Conservation (phyloP, 176 grass and related monocot species). For the Guadua angustifolia region DNA sequence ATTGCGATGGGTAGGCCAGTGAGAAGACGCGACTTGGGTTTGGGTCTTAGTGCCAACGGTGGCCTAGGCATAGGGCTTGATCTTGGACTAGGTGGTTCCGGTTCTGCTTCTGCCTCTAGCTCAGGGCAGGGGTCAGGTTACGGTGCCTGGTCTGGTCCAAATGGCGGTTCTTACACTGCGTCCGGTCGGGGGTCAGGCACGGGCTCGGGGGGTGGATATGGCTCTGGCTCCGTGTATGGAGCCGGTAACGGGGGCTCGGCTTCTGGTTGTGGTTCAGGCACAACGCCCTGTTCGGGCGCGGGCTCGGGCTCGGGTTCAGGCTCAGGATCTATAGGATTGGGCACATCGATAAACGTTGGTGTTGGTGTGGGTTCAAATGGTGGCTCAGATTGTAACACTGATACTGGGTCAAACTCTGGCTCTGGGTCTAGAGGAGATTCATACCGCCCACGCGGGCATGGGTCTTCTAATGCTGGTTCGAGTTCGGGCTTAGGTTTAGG, state of each 20-base stretch:
- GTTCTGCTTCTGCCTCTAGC: slow-evolving; percentile 29
- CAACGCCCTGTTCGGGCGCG: slow-evolving; percentile 33
- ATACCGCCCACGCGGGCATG: not conserved
- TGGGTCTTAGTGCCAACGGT: slow-evolving; percentile 44
- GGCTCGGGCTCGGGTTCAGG: slow-evolving; percentile 13
- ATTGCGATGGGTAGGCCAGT: slow-evolving; percentile 42
- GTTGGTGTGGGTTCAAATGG: slow-evolving; percentile 31
- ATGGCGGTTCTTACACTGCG: slow-evolving; percentile 37
- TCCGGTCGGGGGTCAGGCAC: slow-evolving; percentile 40
- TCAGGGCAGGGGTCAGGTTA: slow-evolving; percentile 49
- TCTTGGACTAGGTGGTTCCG: slow-evolving; percentile 39
- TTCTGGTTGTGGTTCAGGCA: slow-evolving; percentile 46
- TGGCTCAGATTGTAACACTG: slow-evolving; percentile 28
- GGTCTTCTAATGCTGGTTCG: slow-evolving; percentile 7
- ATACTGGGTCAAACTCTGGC: slow-evolving; percentile 11
- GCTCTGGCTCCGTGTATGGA: slow-evolving; percentile 23
- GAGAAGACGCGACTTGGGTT: slow-evolving; percentile 50
- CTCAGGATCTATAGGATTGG: slow-evolving; percentile 21
- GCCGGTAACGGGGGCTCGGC: slow-evolving; percentile 31
- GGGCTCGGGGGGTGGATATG: slow-evolving; percentile 44
- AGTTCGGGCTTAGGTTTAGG: not conserved
- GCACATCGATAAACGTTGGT: slow-evolving; percentile 7
- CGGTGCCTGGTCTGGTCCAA: slow-evolving; percentile 42
- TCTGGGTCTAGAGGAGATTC: slow-evolving; percentile 3
- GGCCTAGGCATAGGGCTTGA: slow-evolving; percentile 52